A percentile compares a stretch with the other conserved stretches of the same genome.
Evolutionary conservation across 192 early-diverging fungal genomes (phyloP).

Genomic region (Gonapodya prolifera): DNA sequence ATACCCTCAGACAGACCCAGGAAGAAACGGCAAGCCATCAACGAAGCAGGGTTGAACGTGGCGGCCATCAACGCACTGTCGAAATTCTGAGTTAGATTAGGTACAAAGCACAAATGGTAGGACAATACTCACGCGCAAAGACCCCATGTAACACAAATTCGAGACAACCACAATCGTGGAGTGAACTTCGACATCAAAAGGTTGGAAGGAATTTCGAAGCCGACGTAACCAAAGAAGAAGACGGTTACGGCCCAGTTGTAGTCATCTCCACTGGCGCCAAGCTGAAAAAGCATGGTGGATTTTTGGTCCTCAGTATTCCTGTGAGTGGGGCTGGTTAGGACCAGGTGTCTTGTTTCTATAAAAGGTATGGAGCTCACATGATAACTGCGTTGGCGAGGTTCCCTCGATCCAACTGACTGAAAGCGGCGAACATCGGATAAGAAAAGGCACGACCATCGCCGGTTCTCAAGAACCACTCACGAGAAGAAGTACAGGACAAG

Average conservation of each 20-base stretch:
- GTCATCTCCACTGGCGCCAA: constrained; percentile 23
- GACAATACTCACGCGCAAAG: neutral
- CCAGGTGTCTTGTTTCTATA: too few relatives aligned
- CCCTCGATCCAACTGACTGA: neutral
- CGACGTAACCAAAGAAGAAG: constrained; percentile 41
- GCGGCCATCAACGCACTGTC: constrained; percentile 41
- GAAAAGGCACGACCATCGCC: neutral
- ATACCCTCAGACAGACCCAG: constrained; percentile 42
- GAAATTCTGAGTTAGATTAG: neutral
- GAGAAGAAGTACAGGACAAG: neutral
- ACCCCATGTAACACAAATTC: constrained; percentile 45
- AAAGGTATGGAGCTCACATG: too few relatives aligned
- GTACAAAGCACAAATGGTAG: neutral
- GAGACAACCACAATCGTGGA: constrained; percentile 41
- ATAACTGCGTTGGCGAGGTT: constrained; percentile 2
- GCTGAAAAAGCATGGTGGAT: constrained; percentile 7
- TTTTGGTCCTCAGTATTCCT: neutral
- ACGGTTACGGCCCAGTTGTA: constrained; percentile 52
- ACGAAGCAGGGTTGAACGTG: constrained; percentile 17
- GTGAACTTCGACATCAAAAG: neutral
- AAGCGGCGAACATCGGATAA: neutral
- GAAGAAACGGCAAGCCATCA: constrained; percentile 42
- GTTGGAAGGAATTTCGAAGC: constrained; percentile 2
- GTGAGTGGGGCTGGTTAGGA: too few relatives aligned
- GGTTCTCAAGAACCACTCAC: neutral